Evolutionary conservation across 2,329 filamentous ascomycete species (phyloP).

Genomic region (Monilinia polystroma): DNA sequence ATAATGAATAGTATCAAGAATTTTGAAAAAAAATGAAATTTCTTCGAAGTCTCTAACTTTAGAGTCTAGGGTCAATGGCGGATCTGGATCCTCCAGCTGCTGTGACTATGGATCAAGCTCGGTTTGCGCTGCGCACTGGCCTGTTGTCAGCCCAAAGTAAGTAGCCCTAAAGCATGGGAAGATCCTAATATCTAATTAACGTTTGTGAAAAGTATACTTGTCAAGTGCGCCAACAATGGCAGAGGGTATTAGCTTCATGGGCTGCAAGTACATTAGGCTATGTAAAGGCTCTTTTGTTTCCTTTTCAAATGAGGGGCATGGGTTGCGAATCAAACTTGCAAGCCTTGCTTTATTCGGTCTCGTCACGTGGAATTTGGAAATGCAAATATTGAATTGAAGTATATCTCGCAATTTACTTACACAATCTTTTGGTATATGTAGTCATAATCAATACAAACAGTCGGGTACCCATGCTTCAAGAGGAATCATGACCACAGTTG

Average conservation of each 20-base stretch:
- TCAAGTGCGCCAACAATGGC: constrained; percentile 19
- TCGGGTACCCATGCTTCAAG: neutral
- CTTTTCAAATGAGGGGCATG: neutral
- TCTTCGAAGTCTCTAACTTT: neutral
- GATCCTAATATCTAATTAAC: neutral
- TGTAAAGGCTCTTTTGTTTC: neutral
- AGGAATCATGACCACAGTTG: neutral
- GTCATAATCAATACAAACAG: neutral
- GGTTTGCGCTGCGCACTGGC: constrained; percentile 18
- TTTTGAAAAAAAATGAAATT: neutral
- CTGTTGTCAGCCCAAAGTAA: constrained; percentile 17
- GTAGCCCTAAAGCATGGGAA: neutral
- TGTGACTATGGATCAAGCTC: constrained; percentile 18
- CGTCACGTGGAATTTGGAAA: neutral
- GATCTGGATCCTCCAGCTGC: constrained; percentile 18
- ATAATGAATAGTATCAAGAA: too few species aligned
- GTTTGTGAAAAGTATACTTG: constrained; percentile 10
- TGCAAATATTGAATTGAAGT: neutral
- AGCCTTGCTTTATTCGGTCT: neutral
- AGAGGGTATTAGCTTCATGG: constrained; percentile 10
- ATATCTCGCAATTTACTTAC: neutral
- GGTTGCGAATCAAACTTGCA: neutral
- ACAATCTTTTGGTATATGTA: neutral
- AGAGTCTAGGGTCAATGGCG: constrained; percentile 18
- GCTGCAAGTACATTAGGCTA: too few species aligned